Percentiles rank a stretch among this genome's conserved stretches.
These are phyloP conservation scores for Calamus simplicifolius DNA, from an alignment of 176 grass and related monocot genomes.

Conservation along the genomic window DNA sequence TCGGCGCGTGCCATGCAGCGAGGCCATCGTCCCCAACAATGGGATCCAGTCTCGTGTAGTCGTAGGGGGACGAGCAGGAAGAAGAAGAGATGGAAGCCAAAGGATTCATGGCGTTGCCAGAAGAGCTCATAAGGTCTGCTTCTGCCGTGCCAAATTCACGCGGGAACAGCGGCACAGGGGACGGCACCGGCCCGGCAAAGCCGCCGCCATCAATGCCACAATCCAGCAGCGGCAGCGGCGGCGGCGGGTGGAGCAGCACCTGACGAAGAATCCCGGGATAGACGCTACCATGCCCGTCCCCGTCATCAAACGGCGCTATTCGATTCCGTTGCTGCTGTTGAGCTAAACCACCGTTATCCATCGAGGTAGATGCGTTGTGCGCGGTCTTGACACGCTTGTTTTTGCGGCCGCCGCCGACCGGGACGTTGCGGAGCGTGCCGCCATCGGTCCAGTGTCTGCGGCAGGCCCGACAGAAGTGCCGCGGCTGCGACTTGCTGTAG, in stretches of 20 bases:
- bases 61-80: neutral
- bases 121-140: neutral
- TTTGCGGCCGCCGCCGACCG: conserved; percentile 50
- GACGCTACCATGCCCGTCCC: neutral
- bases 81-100: conserved; percentile 8
- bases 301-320: too few relatives aligned
- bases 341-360: conserved; percentile 7
- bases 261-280: neutral
- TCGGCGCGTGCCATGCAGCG: neutral
- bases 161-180: neutral
- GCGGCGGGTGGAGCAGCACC: neutral
- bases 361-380: neutral
- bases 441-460: conserved; percentile 90
- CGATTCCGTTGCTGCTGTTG: conserved; percentile 16
- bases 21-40: neutral
- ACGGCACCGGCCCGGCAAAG: too few relatives aligned
- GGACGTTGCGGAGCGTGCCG: conserved; percentile 75
- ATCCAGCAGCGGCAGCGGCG: neutral
- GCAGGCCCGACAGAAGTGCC: conserved; percentile 82
- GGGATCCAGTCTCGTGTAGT: neutral
- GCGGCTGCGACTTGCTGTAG: conserved; percentile 80
- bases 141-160: neutral
- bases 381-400: conserved; percentile 47
- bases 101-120: neutral
- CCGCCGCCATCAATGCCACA: too few relatives aligned